Conservation (phyloP, 495 filamentous ascomycete species). For the Penicillium taxi region DNA sequence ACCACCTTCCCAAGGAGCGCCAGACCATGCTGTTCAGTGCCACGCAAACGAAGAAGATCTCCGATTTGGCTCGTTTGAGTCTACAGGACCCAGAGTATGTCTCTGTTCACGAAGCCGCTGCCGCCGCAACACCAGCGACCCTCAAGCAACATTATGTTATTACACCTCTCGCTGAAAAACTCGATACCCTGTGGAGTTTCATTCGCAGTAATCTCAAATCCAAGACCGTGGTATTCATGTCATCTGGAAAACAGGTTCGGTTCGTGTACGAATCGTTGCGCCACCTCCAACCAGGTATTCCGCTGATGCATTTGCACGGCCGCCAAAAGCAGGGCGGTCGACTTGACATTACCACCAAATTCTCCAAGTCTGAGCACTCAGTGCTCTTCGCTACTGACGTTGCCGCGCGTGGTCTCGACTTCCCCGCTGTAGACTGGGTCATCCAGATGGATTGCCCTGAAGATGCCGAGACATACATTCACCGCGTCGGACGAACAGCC, state of each 20-base stretch:
- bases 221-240: slow-evolving; percentile 91
- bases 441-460: slow-evolving; percentile 92
- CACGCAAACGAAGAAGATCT: slow-evolving; percentile 90
- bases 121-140: slow-evolving; percentile 70
- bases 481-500: slow-evolving; percentile 89
- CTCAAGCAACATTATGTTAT: slow-evolving; percentile 89
- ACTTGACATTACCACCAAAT: slow-evolving; percentile 75
- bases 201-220: slow-evolving; percentile 77
- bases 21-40: slow-evolving; percentile 95
- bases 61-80: slow-evolving; percentile 81
- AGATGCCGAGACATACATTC: slow-evolving; percentile 95
- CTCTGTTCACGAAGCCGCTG: slow-evolving; percentile 78
- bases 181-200: slow-evolving; percentile 88
- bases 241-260: slow-evolving; percentile 90
- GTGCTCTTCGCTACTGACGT: slow-evolving; percentile 96
- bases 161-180: slow-evolving; percentile 74
- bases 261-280: slow-evolving; percentile 92
- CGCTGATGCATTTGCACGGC: slow-evolving; percentile 90
- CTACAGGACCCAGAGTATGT: slow-evolving; percentile 90
- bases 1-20: slow-evolving; percentile 76
- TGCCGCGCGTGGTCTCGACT: slow-evolving; percentile 86
- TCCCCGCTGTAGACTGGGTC: slow-evolving; percentile 96
- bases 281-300: slow-evolving; percentile 89
- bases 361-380: slow-evolving; percentile 65
- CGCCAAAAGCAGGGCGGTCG: slow-evolving; percentile 86